phyloP scores from a whole-genome alignment of 176 grass and related monocot genomes.

The Bonia amplexicaulis region DNA sequence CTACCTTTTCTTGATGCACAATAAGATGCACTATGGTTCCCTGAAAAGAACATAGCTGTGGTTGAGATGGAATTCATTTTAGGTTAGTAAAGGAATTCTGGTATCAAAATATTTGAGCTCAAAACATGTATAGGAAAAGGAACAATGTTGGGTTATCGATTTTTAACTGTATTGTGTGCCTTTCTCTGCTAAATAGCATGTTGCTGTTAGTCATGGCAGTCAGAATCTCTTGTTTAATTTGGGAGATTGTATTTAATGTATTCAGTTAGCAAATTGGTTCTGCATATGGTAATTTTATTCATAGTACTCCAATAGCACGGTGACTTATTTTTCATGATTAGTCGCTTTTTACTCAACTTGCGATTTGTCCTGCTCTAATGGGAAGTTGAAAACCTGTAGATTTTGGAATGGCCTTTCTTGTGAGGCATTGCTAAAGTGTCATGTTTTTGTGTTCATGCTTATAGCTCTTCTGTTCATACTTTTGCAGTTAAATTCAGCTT shows the following conservation, averaged over 20 bases:
- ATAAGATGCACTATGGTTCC: not conserved
- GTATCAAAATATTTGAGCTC: not conserved
- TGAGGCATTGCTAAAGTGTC: not conserved
- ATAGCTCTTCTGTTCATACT: not conserved
- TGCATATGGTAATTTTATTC: not conserved
- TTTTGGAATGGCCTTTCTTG: not conserved
- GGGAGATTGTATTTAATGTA: not conserved
- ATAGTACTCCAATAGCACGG: not conserved
- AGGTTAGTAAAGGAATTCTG: not conserved
- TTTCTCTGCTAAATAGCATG: not conserved
- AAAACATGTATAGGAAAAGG: not conserved
- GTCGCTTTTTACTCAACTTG: not conserved
- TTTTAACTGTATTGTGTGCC: not conserved
- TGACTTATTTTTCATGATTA: not conserved
- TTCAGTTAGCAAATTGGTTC: not conserved
- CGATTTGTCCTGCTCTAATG: not conserved
- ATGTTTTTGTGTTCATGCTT: not conserved
- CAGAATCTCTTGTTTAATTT: not conserved
- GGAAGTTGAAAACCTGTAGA: not conserved
- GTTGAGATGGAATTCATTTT: conserved; percentile 1
- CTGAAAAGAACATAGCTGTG: not conserved
- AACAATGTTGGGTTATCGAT: not conserved
- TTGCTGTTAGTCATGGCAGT: not conserved
- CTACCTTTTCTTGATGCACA: not conserved
- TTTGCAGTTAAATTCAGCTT: not conserved